Conservation (phyloP, 2,329 filamentous ascomycete species). For the Pezicula neosporulosa region DNA sequence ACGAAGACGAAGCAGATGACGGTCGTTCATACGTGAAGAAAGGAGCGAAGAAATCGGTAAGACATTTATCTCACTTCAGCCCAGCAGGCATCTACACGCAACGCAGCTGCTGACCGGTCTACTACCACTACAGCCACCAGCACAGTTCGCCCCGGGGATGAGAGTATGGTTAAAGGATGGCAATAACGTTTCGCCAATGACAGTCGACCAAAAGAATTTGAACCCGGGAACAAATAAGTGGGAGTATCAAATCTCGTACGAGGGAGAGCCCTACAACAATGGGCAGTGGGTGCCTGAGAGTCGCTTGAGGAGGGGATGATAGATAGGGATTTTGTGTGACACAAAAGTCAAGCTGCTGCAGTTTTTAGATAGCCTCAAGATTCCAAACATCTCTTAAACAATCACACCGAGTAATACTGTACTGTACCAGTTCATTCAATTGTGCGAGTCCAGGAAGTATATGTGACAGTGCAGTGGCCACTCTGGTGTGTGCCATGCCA, state of each 20-base stretch:
- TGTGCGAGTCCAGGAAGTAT: not conserved
- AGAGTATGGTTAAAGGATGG: not conserved
- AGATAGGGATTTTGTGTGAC: not conserved
- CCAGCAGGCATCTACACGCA: not conserved
- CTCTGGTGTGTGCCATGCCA: not conserved
- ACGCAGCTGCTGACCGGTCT: not conserved
- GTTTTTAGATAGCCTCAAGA: not conserved
- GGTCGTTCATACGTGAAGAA: not conserved
- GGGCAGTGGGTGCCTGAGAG: not conserved
- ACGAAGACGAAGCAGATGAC: not conserved
- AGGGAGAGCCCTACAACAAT: not conserved
- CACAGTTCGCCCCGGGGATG: not conserved
- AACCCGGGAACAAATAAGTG: not conserved
- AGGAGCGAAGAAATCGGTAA: not conserved
- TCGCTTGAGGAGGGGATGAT: not conserved
- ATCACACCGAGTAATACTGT: not conserved
- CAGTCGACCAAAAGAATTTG: not conserved
- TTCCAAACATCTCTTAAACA: not conserved
- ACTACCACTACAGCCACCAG: not conserved
- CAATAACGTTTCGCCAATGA: not conserved
- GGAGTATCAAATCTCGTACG: slow-evolving; percentile 1
- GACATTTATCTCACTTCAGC: not conserved
- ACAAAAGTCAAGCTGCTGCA: not conserved
- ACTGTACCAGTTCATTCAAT: too few relatives aligned
- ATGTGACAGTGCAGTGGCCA: not conserved